Percentiles rank a stretch among this genome's conserved stretches.
Conservation (phyloP, 768 basidiomycete genomes). For the Xerocomus potaroensis region DNA sequence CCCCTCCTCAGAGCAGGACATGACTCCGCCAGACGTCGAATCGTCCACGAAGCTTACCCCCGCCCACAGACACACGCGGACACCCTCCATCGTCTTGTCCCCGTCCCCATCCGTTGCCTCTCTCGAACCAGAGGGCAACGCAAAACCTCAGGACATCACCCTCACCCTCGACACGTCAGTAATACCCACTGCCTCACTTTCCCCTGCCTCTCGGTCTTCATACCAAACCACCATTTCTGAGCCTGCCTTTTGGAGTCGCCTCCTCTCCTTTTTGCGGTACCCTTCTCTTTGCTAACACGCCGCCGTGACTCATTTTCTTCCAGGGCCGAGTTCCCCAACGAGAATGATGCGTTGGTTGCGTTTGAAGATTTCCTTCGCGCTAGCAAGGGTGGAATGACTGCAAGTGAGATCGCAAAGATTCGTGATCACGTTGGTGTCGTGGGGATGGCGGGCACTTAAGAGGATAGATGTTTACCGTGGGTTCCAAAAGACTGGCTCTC, state of each 20-base stretch:
- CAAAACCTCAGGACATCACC: conserved; percentile 52
- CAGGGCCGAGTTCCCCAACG: conserved; percentile 60
- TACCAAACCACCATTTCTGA: conserved; percentile 54
- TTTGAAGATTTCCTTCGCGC: conserved; percentile 88
- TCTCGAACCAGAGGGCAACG: conserved; percentile 36
- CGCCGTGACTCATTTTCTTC: background rate
- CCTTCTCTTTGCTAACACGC: background rate
- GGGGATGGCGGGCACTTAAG: conserved; percentile 75
- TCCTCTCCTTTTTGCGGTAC: conserved; percentile 63
- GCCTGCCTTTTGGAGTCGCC: conserved; percentile 75
- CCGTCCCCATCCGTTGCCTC: conserved; percentile 60
- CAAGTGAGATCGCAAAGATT: conserved; percentile 88
- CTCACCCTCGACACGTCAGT: conserved; percentile 61
- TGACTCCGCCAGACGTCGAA: conserved; percentile 15
- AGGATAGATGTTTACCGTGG: background rate
- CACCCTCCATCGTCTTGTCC: conserved; percentile 75
- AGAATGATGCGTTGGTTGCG: conserved; percentile 60
- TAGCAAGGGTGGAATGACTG: conserved; percentile 74
- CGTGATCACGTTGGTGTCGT: conserved; percentile 82
- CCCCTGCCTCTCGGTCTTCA: conserved; percentile 27
- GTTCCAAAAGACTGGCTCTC: background rate
- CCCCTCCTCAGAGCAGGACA: conserved; percentile 21
- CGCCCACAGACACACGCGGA: conserved; percentile 51
- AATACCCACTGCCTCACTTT: conserved; percentile 44
- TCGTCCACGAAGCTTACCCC: conserved; percentile 27